phyloP scores from a whole-genome alignment of 2,329 filamentous ascomycete species.

The Calycina marina region DNA sequence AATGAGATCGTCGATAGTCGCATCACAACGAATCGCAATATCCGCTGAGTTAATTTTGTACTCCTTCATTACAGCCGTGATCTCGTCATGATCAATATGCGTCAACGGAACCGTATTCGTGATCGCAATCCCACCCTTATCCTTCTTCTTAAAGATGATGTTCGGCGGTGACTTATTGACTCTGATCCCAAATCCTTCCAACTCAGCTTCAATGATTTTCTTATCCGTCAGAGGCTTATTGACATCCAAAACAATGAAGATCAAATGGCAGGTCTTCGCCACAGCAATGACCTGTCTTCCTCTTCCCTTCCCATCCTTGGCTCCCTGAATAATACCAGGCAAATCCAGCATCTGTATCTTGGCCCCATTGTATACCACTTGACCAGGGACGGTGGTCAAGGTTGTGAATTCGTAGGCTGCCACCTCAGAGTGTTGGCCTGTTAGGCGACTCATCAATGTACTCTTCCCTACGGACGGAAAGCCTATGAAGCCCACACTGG shows the following conservation, averaged over 20 bases:
- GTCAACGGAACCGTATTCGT: constrained; percentile 86
- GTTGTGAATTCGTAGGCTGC: constrained; percentile 99
- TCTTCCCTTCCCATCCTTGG: constrained; percentile 94
- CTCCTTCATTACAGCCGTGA: constrained; percentile 94
- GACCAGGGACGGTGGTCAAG: constrained; percentile 89
- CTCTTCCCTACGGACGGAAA: constrained; percentile 98
- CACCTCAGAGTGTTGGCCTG: constrained; percentile 91
- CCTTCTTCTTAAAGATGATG: constrained; percentile 99
- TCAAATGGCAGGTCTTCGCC: constrained; percentile 95
- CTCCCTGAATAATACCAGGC: constrained; percentile 96
- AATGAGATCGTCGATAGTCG: constrained; percentile 92
- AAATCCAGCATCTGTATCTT: constrained; percentile 98
- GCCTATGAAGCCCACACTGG: constrained; percentile 92
- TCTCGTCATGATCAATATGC: constrained; percentile 90
- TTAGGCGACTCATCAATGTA: constrained; percentile 89
- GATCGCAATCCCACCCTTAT: constrained; percentile 92
- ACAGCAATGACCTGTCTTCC: constrained; percentile 98
- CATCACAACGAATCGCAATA: constrained; percentile 94
- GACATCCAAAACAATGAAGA: constrained; percentile 96
- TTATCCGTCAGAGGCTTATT: constrained; percentile 98
- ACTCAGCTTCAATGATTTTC: constrained; percentile 81
- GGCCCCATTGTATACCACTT: constrained; percentile 91
- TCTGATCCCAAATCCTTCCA: constrained; percentile 94
- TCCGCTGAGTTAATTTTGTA: constrained; percentile 95
- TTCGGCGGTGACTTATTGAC: constrained; percentile 97